A percentile compares a stretch with the other conserved stretches of the same genome.
Conservation (phyloP, 139 green algal genomes). For the Marvania coccoides region DNA sequence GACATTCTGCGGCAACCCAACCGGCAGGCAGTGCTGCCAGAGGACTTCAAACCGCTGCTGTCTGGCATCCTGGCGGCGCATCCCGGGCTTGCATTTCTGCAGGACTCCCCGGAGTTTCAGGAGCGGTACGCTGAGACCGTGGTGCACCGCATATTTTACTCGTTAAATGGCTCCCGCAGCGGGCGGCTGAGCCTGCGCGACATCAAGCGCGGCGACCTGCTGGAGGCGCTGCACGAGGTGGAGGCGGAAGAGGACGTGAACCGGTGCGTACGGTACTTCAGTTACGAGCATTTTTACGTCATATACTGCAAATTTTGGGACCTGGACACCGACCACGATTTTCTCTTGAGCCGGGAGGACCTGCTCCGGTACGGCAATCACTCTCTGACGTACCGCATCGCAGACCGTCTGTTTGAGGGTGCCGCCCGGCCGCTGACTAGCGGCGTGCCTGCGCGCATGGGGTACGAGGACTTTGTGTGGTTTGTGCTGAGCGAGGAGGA, state of each 20-base stretch:
- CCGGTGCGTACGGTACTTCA: conserved; percentile 85
- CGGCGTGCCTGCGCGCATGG: conserved; percentile 74
- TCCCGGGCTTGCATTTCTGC: conserved; percentile 94
- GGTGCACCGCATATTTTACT: conserved; percentile 96
- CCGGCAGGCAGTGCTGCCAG: conserved; percentile 36
- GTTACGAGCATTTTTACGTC: conserved; percentile 99
- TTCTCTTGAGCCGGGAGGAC: conserved; percentile 86
- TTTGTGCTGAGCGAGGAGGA: conserved; percentile 99
- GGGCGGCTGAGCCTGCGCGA: conserved; percentile 75
- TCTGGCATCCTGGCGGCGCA: conserved; percentile 79
- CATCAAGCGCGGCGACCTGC: conserved; percentile 73
- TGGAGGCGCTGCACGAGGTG: conserved; percentile 73
- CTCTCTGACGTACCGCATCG: conserved; percentile 89
- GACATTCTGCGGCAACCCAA: conserved; percentile 34
- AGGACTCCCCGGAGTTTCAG: conserved; percentile 96
- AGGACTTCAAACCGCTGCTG: conserved; percentile 80
- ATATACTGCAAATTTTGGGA: conserved; percentile 99
- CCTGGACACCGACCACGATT: conserved; percentile 97
- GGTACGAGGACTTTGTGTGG: conserved; percentile 99
- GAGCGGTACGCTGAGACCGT: conserved; percentile 96
- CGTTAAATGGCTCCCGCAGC: conserved; percentile 69
- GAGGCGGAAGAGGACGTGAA: conserved; percentile 97
- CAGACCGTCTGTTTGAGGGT: conserved; percentile 90
- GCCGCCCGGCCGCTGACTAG: conserved; percentile 57
- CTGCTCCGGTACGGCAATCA: conserved; percentile 91